Evolutionary conservation across 2,329 filamentous ascomycete genomes (phyloP).

Genomic region (Chalaropsis thielavioides): DNA sequence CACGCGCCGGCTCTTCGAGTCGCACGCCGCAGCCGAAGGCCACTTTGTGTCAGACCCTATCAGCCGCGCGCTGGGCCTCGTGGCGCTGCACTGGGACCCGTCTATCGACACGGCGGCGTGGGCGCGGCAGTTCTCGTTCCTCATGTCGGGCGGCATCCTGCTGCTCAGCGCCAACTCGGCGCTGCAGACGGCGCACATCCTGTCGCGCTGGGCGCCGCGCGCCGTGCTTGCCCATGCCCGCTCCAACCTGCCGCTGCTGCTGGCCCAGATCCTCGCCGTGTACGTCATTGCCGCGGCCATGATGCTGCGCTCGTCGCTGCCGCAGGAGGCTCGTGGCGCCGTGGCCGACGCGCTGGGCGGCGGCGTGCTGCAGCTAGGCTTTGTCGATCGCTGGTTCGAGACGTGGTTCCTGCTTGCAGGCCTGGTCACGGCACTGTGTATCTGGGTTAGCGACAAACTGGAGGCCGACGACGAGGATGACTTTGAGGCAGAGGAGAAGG

Average conservation of each 20-base stretch:
- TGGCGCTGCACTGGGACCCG: constrained; percentile 74
- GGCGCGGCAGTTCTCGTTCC: constrained; percentile 78
- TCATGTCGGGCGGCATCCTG: constrained; percentile 70
- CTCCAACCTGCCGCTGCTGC: constrained; percentile 62
- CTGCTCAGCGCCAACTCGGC: constrained; percentile 68
- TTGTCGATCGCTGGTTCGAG: constrained; percentile 66
- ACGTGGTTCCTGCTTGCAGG: constrained; percentile 66
- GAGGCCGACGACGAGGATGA: constrained; percentile 44
- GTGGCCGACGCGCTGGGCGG: constrained; percentile 61
- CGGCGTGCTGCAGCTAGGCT: constrained; percentile 49
- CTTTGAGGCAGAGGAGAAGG: constrained; percentile 49
- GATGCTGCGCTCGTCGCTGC: constrained; percentile 48
- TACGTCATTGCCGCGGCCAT: constrained; percentile 74
- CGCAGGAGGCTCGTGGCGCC: constrained; percentile 59
- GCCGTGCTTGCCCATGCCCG: constrained; percentile 61
- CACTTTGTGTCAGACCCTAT: constrained; percentile 48
- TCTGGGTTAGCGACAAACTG: constrained; percentile 42
- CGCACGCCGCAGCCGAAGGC: constrained; percentile 21
- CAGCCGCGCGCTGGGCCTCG: constrained; percentile 63
- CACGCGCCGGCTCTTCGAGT: constrained; percentile 42
- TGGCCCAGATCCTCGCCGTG: constrained; percentile 67
- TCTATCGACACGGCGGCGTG: constrained; percentile 68
- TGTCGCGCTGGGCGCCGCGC: constrained; percentile 58
- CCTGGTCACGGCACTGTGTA: constrained; percentile 49
- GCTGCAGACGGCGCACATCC: constrained; percentile 71